Percentiles rank a stretch among this genome's conserved stretches.
These are phyloP conservation scores for Glaciozyma martinii DNA, from an alignment of 768 basidiomycete genomes.

Conservation along the genomic window DNA sequence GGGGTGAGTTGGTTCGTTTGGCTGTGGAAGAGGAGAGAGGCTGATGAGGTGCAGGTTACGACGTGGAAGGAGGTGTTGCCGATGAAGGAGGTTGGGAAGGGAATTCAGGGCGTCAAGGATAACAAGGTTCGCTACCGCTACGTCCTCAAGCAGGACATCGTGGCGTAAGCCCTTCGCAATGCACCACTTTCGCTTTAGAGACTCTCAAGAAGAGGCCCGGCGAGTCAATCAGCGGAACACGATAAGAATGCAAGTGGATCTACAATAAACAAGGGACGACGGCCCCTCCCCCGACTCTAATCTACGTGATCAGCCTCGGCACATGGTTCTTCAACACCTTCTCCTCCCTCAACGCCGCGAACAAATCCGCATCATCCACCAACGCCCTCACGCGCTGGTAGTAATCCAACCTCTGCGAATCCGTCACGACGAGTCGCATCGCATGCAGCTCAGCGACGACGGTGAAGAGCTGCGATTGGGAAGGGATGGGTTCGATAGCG, in stretches of 20 bases:
- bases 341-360: slow-evolving; percentile 31
- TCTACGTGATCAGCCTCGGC: slow-evolving; percentile 1
- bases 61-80: slow-evolving; percentile 22
- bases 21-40: too few relatives aligned
- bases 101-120: slow-evolving; percentile 23
- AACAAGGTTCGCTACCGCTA: slow-evolving; percentile 27
- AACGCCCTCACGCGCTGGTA: slow-evolving; percentile 28
- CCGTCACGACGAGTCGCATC: slow-evolving; percentile 29
- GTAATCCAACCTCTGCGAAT: slow-evolving; percentile 29
- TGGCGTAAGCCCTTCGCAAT: too few relatives aligned
- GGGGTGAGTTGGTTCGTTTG: slow-evolving; percentile 43
- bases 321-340: slow-evolving; percentile 12
- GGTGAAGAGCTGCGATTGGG: slow-evolving; percentile 26
- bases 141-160: slow-evolving; percentile 26
- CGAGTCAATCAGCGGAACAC: too few relatives aligned
- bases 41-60: neutral
- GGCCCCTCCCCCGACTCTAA: too few relatives aligned
- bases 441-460: slow-evolving; percentile 29
- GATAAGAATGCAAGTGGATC: neutral
- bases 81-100: slow-evolving; percentile 30
- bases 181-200: too few relatives aligned
- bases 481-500: slow-evolving; percentile 12
- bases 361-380: slow-evolving; percentile 34
- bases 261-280: too few relatives aligned
- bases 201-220: too few relatives aligned